These are phyloP conservation scores for Penicillium cinerascens DNA, from an alignment of 495 filamentous ascomycete genomes.

Conservation along the genomic window DNA sequence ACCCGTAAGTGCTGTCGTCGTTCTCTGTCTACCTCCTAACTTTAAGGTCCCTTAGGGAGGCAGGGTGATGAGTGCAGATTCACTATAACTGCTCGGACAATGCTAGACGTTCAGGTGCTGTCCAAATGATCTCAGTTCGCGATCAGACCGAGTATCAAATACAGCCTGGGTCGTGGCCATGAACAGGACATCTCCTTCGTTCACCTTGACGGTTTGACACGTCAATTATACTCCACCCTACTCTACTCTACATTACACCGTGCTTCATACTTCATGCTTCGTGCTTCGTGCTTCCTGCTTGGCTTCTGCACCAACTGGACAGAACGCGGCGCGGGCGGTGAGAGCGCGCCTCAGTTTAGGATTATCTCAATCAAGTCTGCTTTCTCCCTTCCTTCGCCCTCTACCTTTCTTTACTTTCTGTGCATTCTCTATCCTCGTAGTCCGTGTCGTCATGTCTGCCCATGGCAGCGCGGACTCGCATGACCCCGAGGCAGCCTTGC, in stretches of 20 bases:
- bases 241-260: too few species aligned
- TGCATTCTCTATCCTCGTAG: slow-evolving; percentile 15
- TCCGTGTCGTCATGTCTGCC: slow-evolving; percentile 47
- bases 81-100: too few species aligned
- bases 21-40: too few species aligned
- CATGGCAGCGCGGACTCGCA: slow-evolving; percentile 44
- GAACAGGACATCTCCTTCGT: too few species aligned
- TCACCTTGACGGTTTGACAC: too few species aligned
- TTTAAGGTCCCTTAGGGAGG: too few species aligned
- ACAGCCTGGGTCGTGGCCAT: too few species aligned
- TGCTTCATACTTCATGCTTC: not conserved
- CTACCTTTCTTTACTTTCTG: slow-evolving; percentile 3
- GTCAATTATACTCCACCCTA: too few species aligned
- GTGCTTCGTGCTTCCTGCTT: not conserved
- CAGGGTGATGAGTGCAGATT: too few species aligned
- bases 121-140: too few species aligned
- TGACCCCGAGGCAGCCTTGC: slow-evolving; percentile 14
- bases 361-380: slow-evolving; percentile 10
- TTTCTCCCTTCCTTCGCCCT: slow-evolving; percentile 1
- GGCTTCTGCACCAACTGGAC: not conserved
- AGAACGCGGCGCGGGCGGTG: slow-evolving; percentile 9
- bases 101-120: too few species aligned
- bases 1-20: not conserved
- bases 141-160: too few species aligned
- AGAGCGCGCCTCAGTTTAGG: slow-evolving; percentile 14